Evolutionary conservation across 2,329 filamentous ascomycete species (phyloP).

Genomic region (Myriosclerotinia duriaeana): DNA sequence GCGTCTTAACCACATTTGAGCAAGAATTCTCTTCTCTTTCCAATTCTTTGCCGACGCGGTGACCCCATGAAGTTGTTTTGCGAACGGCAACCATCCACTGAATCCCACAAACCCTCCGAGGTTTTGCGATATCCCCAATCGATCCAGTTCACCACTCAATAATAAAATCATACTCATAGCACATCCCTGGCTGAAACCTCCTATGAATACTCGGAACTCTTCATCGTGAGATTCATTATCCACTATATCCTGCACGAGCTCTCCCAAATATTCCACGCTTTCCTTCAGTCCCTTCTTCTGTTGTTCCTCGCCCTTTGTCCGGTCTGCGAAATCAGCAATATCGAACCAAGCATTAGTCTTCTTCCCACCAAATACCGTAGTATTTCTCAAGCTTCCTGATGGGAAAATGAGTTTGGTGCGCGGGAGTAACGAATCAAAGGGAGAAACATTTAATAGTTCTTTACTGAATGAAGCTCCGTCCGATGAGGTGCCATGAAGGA

Average conservation of each 20-base stretch:
- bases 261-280: slow-evolving; percentile 25
- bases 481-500: slow-evolving; percentile 46
- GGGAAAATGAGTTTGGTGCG: slow-evolving; percentile 33
- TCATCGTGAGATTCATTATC: slow-evolving; percentile 8
- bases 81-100: slow-evolving; percentile 37
- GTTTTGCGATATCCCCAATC: background rate
- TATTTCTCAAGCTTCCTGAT: slow-evolving; percentile 25
- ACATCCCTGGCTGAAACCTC: slow-evolving; percentile 34
- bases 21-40: slow-evolving; percentile 10
- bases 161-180: slow-evolving; percentile 31
- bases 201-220: slow-evolving; percentile 23
- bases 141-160: slow-evolving; percentile 29
- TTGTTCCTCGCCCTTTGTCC: slow-evolving; percentile 29
- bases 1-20: background rate
- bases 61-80: slow-evolving; percentile 24
- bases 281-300: slow-evolving; percentile 26
- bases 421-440: slow-evolving; percentile 37
- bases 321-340: slow-evolving; percentile 33
- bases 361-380: slow-evolving; percentile 31
- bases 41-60: background rate
- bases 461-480: slow-evolving; percentile 42
- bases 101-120: slow-evolving; percentile 30
- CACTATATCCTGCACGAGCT: slow-evolving; percentile 26
- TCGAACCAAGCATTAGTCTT: slow-evolving; percentile 38
- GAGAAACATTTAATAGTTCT: slow-evolving; percentile 40